Percentiles rank a stretch among this genome's conserved stretches.
These are phyloP conservation scores for Fusarium miscanthi DNA, from an alignment of 2,329 filamentous ascomycete species.

Conservation along the genomic window DNA sequence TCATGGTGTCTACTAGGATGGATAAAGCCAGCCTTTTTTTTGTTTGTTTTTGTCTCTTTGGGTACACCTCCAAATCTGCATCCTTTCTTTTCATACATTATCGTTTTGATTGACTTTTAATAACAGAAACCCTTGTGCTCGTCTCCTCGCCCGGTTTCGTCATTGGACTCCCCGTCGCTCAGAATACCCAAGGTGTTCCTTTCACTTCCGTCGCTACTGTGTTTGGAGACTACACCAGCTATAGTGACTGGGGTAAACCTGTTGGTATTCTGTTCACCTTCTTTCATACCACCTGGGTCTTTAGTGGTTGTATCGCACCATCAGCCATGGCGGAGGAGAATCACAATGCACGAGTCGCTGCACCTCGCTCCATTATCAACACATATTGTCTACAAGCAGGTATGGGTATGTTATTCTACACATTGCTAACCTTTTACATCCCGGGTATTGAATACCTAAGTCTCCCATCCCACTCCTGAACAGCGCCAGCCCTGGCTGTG, in stretches of 20 bases:
- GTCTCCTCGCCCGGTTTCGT: neutral
- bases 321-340: neutral
- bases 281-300: neutral
- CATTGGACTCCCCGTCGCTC: neutral
- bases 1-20: neutral
- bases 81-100: neutral
- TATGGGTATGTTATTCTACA: neutral
- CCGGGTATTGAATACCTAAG: no score
- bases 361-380: neutral
- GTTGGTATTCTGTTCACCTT: neutral
- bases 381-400: neutral
- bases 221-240: neutral
- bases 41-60: neutral
- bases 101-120: neutral
- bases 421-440: neutral
- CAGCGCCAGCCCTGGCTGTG: no score
- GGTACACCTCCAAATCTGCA: neutral
- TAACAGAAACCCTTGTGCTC: neutral
- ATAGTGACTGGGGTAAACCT: neutral
- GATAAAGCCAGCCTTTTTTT: neutral
- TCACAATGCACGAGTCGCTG: neutral
- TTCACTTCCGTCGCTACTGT: neutral
- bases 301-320: neutral
- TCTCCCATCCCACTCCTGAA: neutral
- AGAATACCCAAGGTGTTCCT: neutral